These are phyloP conservation scores for Linnemannia schmuckeri DNA, from an alignment of 192 early-diverging fungal species.

Conservation along the genomic window DNA sequence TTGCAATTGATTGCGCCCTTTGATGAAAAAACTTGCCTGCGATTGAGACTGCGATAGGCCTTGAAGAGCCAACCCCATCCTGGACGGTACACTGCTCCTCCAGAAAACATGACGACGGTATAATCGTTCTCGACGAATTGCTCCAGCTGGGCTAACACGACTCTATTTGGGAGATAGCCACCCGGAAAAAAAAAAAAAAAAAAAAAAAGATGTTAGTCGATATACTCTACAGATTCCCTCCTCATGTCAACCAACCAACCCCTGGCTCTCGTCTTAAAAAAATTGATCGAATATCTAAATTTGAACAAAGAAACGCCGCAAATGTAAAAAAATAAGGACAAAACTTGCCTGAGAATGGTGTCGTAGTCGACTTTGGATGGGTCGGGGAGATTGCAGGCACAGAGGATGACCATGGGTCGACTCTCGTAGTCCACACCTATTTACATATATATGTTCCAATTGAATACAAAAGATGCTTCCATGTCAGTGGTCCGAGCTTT, in stretches of 20 bases:
- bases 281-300: background rate
- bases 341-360: slow-evolving; percentile 77
- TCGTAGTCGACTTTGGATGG: slow-evolving; percentile 88
- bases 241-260: background rate
- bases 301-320: background rate
- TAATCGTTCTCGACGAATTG: slow-evolving; percentile 93
- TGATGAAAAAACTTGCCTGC: slow-evolving; percentile 68
- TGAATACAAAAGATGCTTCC: background rate
- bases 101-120: slow-evolving; percentile 88
- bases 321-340: background rate
- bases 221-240: background rate
- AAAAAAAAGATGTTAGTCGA: background rate
- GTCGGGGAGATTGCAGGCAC: slow-evolving; percentile 90
- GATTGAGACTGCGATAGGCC: slow-evolving; percentile 84
- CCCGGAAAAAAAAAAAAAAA: background rate
- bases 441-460: background rate
- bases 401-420: slow-evolving; percentile 85
- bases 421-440: slow-evolving; percentile 89
- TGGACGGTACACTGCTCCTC: slow-evolving; percentile 82
- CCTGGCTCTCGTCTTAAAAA: background rate
- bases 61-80: slow-evolving; percentile 87
- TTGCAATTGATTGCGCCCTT: background rate
- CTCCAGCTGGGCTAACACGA: slow-evolving; percentile 74
- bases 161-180: slow-evolving; percentile 6
- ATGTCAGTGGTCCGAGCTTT: background rate